Evolutionary conservation across 2,329 filamentous ascomycete genomes (phyloP).

Genomic region (Lachnellula occidentalis): DNA sequence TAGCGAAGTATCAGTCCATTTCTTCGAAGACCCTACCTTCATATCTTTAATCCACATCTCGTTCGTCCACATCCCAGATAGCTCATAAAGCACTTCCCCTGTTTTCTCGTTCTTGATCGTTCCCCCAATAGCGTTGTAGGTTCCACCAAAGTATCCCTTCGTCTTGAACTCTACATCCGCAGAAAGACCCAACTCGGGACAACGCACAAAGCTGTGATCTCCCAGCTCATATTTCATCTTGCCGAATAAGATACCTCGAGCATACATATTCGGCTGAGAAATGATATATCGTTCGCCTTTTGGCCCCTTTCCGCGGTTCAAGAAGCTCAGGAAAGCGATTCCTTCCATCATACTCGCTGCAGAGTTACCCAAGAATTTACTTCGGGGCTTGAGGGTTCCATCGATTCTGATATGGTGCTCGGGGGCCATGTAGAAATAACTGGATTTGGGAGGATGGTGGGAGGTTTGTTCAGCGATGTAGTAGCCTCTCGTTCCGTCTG

Average conservation of each 20-base stretch:
- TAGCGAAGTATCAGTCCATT: neutral
- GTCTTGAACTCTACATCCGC: slow-evolving; percentile 98
- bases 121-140: slow-evolving; percentile 93
- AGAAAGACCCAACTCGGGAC: slow-evolving; percentile 77
- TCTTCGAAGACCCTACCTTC: slow-evolving; percentile 47
- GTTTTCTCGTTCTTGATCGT: slow-evolving; percentile 83
- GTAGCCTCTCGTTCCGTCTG: slow-evolving; percentile 78
- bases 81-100: slow-evolving; percentile 81
- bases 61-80: slow-evolving; percentile 88
- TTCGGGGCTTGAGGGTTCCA: slow-evolving; percentile 88
- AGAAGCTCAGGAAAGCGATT: slow-evolving; percentile 75
- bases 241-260: slow-evolving; percentile 89
- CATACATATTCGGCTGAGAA: slow-evolving; percentile 99
- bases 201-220: slow-evolving; percentile 88
- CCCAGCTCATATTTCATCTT: slow-evolving; percentile 99
- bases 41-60: slow-evolving; percentile 91
- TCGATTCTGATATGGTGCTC: slow-evolving; percentile 93
- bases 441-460: slow-evolving; percentile 96
- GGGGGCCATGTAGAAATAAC: slow-evolving; percentile 97
- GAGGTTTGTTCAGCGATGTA: slow-evolving; percentile 98
- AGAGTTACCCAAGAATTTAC: slow-evolving; percentile 93
- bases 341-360: slow-evolving; percentile 98
- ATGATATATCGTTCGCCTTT: slow-evolving; percentile 84
- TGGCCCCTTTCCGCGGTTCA: slow-evolving; percentile 67
- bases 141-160: slow-evolving; percentile 94